phyloP scores from a whole-genome alignment of 2,329 filamentous ascomycete genomes.

The Aspergillus tubingensis region DNA sequence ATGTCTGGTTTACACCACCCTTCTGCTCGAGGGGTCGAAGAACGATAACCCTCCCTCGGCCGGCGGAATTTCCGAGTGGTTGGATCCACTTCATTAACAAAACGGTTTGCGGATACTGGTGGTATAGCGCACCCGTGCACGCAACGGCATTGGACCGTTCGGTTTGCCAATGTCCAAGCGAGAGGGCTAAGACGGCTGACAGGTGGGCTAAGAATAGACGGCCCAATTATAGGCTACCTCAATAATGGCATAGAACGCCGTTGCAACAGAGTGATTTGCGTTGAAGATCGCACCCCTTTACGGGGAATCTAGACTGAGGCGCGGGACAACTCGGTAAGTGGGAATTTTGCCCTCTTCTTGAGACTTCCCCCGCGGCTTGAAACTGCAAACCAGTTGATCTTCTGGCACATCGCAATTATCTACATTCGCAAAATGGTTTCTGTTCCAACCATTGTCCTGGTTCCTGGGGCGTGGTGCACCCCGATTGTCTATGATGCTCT shows the following conservation, averaged over 20 bases:
- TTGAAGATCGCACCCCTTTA: background rate
- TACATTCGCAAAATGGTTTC: background rate
- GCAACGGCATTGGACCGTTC: background rate
- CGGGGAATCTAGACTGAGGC: background rate
- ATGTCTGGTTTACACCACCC: too few species aligned
- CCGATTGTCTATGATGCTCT: conserved; percentile 34
- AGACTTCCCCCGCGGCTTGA: background rate
- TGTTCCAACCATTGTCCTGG: conserved; percentile 36
- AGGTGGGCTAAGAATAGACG: background rate
- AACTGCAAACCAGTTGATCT: background rate
- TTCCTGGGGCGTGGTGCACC: conserved; percentile 45
- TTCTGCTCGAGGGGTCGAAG: too few species aligned
- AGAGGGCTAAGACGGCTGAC: background rate
- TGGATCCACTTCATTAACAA: background rate
- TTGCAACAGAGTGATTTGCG: background rate
- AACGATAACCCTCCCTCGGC: background rate
- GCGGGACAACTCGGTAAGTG: background rate
- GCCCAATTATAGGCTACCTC: background rate
- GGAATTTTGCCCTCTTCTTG: background rate
- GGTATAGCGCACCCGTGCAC: background rate
- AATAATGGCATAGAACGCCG: background rate
- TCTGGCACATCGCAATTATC: background rate
- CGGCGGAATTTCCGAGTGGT: background rate
- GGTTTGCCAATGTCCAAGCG: background rate
- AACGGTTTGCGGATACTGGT: too few species aligned